A percentile compares a stretch with the other conserved stretches of the same genome.
phyloP scores from a whole-genome alignment of 345 rosid species.

The Moricandia moricandioides region DNA sequence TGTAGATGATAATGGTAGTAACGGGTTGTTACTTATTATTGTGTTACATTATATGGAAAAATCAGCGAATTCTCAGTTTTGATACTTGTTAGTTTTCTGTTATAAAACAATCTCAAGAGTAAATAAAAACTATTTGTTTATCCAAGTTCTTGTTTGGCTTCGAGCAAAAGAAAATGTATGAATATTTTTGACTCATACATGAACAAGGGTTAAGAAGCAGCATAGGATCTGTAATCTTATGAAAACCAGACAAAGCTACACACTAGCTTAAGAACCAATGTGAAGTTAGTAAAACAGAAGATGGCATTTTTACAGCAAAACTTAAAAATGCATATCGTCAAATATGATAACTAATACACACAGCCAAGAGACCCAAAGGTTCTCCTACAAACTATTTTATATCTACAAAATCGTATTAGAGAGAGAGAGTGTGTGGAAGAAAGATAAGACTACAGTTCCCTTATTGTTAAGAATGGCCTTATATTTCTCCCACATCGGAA shows the following conservation, averaged over 20 bases:
- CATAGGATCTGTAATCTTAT: no score
- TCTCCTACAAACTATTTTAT: no score
- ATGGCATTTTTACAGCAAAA: no score
- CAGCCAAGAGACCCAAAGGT: no score
- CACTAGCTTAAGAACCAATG: no score
- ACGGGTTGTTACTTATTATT: not conserved
- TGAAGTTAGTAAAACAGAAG: no score
- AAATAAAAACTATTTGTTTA: not conserved
- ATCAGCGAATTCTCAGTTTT: constrained; percentile 17
- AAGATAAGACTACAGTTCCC: no score
- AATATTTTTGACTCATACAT: no score
- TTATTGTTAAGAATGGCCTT: not conserved
- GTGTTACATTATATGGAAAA: not conserved
- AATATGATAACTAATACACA: no score
- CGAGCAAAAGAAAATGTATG: not conserved
- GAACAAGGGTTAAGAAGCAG: not conserved
- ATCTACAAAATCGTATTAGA: not conserved
- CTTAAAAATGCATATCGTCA: no score
- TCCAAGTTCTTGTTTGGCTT: not conserved
- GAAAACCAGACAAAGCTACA: no score
- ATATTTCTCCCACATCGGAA: constrained; percentile 21
- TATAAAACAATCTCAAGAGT: not conserved
- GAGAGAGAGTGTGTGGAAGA: no score
- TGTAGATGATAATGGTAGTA: constrained; percentile 6
- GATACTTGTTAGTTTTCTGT: constrained; percentile 8